These are phyloP conservation scores for Lecanicillium sp. DNA, from an alignment of 2,329 filamentous ascomycete genomes.

Conservation along the genomic window DNA sequence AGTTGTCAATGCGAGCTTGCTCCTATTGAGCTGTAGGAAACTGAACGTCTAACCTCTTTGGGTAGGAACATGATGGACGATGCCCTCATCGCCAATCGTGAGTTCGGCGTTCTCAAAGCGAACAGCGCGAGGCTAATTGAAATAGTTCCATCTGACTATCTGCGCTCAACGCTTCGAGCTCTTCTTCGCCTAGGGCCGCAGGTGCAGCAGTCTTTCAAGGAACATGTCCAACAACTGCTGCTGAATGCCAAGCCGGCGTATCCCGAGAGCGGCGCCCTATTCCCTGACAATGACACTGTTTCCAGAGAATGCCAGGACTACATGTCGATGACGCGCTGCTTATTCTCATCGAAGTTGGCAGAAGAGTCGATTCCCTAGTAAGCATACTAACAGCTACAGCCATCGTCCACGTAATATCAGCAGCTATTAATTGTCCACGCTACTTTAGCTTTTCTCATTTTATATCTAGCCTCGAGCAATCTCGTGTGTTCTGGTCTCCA, in stretches of 20 bases:
- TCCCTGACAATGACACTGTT: slow-evolving; percentile 15
- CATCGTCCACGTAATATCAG: too few relatives aligned
- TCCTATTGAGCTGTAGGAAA: too few relatives aligned
- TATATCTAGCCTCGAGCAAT: not conserved
- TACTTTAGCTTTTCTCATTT: slow-evolving; percentile 6
- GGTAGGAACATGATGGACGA: slow-evolving; percentile 32
- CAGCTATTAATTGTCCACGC: too few relatives aligned
- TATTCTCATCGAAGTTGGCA: slow-evolving; percentile 27
- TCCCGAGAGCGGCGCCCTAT: slow-evolving; percentile 14
- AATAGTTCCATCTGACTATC: slow-evolving; percentile 20
- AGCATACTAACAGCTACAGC: slow-evolving; percentile 2
- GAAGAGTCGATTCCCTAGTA: slow-evolving; percentile 22
- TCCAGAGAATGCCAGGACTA: slow-evolving; percentile 17
- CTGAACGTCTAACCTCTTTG: too few relatives aligned
- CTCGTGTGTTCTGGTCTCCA: not conserved
- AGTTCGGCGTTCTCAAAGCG: slow-evolving; percentile 4
- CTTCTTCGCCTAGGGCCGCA: slow-evolving; percentile 22
- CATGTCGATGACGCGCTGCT: slow-evolving; percentile 23
- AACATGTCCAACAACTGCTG: slow-evolving; percentile 21
- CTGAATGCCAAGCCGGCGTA: slow-evolving; percentile 15
- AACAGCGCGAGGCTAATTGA: slow-evolving; percentile 3
- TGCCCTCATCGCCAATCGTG: slow-evolving; percentile 28
- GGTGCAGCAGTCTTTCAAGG: slow-evolving; percentile 23
- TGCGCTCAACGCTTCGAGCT: slow-evolving; percentile 24
- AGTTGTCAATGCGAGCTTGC: too few relatives aligned